Conservation (phyloP, 805 yeast species). For the Cyberlindnera petersonii region DNA sequence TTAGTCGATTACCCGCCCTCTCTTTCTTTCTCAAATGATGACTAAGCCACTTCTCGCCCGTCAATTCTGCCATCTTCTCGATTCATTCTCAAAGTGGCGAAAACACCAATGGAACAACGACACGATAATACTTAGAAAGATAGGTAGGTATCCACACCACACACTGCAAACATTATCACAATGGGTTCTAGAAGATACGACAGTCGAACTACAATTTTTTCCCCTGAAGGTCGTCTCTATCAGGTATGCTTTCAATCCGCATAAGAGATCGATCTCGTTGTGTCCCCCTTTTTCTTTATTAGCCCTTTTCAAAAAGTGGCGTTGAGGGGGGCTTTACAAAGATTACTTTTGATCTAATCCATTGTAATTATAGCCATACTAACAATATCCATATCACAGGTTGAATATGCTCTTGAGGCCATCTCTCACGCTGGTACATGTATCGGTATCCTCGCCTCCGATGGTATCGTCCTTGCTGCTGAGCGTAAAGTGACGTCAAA, state of each 20-base stretch:
- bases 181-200: constrained; percentile 96
- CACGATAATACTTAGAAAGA: too few species aligned
- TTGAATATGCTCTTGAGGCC: constrained; percentile 96
- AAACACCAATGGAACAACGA: background rate
- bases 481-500: constrained; percentile 94
- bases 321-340: too few species aligned
- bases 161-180: constrained; percentile 1
- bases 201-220: constrained; percentile 95
- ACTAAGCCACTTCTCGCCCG: background rate
- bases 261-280: background rate
- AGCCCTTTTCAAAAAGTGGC: too few species aligned
- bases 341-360: background rate
- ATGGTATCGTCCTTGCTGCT: constrained; percentile 92
- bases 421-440: constrained; percentile 97
- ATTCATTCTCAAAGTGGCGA: constrained; percentile 1
- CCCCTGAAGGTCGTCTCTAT: constrained; percentile 97
- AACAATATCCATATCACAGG: constrained; percentile 34
- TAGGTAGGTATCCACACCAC: too few species aligned
- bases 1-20: too few species aligned
- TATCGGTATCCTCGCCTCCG: constrained; percentile 83
- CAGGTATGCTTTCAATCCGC: constrained; percentile 51
- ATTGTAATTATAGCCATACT: constrained; percentile 1
- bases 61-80: background rate
- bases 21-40: too few species aligned
- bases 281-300: too few species aligned